Evolutionary conservation across 2,329 filamentous ascomycete genomes (phyloP), one percentile per base, ranked within the genome.

Genomic region (Albifimbria verrucaria): DNA sequence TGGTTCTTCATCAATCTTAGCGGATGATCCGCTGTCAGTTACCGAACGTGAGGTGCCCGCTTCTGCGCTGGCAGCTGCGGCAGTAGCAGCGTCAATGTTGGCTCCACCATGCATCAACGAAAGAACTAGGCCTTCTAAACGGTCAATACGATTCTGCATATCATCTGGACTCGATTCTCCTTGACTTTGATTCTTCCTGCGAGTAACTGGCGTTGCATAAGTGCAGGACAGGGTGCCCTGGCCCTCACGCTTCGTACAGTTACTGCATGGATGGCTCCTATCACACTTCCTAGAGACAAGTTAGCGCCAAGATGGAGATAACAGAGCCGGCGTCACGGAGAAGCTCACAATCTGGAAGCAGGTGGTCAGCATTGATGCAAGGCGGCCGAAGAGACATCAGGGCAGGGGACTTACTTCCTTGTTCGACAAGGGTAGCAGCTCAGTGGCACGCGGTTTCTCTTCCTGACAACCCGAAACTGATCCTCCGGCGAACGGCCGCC

Each of bases 121-220:
- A 59, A 97, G 74, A 56, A 97, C 93, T 69, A 97, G 77, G 62
- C 90, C 89, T 79, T 97, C 93, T 60, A 97, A 80, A 63, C 93
- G 85, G 76, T 97, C 92, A 74, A 97, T 97, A 69, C 94, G 89
- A 68, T 95, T 96, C 76, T 97, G 93, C 93, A 97, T 97, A 72
- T 97, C 93, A 79, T 96, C 92, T 48, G 93, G 91, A 62, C 72
- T 85, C 51, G 79, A 73, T 62, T 79, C 72, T 55, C 69, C 80
- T 78, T 73, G 83, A 73, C 74, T 81, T 70, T 87, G 82, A 65
- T 77, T 86, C 79, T 90, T 95, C 72, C 90, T 94, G 62, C 90
- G 83, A 50, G 76, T 77, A 26, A 77, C 72, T 36, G 85, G 87
- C 49, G 85, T 80, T 46, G 91, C 92, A 76, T 97, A 97, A 59